These are phyloP conservation scores for Luffa acutangula DNA, from an alignment of 306 rosid species.

Conservation along the genomic window DNA sequence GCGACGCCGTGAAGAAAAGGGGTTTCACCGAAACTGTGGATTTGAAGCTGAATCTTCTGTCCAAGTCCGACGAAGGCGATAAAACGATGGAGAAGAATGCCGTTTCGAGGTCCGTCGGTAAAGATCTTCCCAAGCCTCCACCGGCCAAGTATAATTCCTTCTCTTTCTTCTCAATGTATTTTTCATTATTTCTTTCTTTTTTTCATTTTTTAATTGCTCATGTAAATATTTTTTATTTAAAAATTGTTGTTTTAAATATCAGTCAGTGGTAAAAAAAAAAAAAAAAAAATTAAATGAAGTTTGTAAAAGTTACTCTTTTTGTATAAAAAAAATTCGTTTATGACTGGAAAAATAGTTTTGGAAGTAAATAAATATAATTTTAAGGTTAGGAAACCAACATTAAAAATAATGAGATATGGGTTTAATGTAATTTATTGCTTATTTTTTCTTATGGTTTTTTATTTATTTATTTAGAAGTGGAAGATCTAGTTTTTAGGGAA, in stretches of 20 bases:
- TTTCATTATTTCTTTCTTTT: not conserved
- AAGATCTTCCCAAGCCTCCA: slow-evolving; percentile 36
- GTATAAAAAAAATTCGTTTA: too few relatives aligned
- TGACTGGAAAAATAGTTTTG: too few relatives aligned
- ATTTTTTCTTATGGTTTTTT: not conserved
- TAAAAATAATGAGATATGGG: not conserved
- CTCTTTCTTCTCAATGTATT: not conserved
- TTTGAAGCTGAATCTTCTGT: slow-evolving; percentile 54
- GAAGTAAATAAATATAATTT: not conserved
- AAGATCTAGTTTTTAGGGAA: not conserved
- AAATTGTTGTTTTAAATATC: not conserved
- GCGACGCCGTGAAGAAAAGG: slow-evolving; percentile 25
- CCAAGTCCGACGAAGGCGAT: not conserved
- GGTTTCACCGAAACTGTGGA: slow-evolving; percentile 43
- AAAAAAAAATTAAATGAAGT: too few relatives aligned
- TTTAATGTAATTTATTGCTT: not conserved
- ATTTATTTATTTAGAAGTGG: not conserved
- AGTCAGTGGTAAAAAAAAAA: too few relatives aligned
- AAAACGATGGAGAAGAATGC: not conserved
- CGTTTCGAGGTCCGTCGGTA: not conserved
- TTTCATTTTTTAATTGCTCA: not conserved
- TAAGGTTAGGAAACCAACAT: not conserved
- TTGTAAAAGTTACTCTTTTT: too few relatives aligned
- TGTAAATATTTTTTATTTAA: not conserved
- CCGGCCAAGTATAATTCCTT: slow-evolving; percentile 23